phyloP scores from a whole-genome alignment of 768 basidiomycete genomes.

The Lentinula sp. region DNA sequence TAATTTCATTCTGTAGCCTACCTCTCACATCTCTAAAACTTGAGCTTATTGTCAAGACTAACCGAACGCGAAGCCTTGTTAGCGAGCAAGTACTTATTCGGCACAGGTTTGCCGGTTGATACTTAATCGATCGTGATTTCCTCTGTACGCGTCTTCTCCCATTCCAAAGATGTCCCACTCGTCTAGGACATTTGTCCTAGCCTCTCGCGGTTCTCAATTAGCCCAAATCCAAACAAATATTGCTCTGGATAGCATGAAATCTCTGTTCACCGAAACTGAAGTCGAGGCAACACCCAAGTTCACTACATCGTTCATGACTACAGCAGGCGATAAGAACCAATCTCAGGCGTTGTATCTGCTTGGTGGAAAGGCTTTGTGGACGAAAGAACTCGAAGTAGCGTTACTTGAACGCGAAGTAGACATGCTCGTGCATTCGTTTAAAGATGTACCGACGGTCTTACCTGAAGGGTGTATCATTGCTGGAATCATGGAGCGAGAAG shows the following conservation, averaged over 20 bases:
- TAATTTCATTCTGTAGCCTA: neutral
- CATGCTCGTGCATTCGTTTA: conserved; percentile 88
- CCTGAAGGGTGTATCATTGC: conserved; percentile 82
- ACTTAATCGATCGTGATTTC: neutral
- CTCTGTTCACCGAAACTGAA: conserved; percentile 38
- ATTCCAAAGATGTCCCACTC: conserved; percentile 4
- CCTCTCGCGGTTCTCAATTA: conserved; percentile 82
- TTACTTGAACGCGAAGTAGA: conserved; percentile 71
- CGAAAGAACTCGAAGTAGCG: conserved; percentile 89
- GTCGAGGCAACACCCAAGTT: conserved; percentile 34
- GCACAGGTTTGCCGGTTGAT: neutral
- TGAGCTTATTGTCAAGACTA: neutral
- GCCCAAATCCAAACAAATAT: conserved; percentile 87
- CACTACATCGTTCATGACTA: conserved; percentile 43
- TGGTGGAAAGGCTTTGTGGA: conserved; percentile 94
- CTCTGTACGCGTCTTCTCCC: neutral
- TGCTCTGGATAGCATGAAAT: conserved; percentile 59
- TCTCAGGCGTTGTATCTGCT: conserved; percentile 79
- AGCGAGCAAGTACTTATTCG: neutral
- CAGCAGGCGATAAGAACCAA: conserved; percentile 89
- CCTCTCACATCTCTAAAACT: neutral
- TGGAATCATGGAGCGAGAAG: conserved; percentile 81
- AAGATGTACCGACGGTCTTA: conserved; percentile 88
- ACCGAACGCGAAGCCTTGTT: no score
- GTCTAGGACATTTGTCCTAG: conserved; percentile 62